Percentiles rank a stretch among this genome's conserved stretches.
Conservation (phyloP, 495 filamentous ascomycete genomes). For the Penicillium paradoxum region DNA sequence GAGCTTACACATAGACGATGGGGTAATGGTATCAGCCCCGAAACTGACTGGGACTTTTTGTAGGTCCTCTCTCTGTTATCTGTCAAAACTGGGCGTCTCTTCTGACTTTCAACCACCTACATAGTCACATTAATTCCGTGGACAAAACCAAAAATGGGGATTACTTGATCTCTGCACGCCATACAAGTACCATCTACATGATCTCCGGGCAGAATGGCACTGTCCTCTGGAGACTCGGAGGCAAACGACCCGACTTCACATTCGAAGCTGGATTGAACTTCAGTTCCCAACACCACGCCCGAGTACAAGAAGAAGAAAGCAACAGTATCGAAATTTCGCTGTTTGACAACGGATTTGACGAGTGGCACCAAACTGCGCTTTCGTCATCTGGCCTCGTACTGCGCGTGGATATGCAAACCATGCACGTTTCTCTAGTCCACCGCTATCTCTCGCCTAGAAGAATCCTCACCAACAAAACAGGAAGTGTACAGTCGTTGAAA, state of each 20-base stretch:
- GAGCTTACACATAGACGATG: background rate
- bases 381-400: background rate
- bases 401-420: background rate
- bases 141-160: background rate
- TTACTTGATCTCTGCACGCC: background rate
- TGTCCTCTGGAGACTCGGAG: background rate
- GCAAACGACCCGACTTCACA: background rate
- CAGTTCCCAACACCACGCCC: background rate
- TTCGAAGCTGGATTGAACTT: background rate
- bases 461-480: background rate
- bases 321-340: background rate
- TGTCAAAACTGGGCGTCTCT: background rate
- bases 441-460: background rate
- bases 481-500: background rate
- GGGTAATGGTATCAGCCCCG: background rate
- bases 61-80: background rate
- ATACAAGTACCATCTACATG: background rate
- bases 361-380: background rate
- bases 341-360: background rate
- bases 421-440: background rate
- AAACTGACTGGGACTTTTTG: conserved; percentile 2
- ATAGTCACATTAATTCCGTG: background rate
- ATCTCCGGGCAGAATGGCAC: background rate
- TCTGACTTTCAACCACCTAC: too few relatives aligned
- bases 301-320: background rate